Base-by-base conservation (phyloP, 257 asterid genomes). In the Vinca minor region DNA sequence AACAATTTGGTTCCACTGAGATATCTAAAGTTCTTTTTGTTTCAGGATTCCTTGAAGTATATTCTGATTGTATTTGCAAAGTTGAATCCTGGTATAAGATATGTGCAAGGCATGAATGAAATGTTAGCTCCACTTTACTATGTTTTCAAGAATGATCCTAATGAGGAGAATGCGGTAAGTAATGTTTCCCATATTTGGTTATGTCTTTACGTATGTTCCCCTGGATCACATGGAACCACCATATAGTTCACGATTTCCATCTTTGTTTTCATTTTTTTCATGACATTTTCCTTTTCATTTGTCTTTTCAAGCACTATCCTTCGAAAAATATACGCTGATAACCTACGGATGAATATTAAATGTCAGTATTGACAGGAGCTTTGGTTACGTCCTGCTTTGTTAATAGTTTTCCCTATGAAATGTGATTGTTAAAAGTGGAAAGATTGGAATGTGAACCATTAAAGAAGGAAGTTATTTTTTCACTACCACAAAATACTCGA, bases 21-120 rank as follows among this genome's bases (percentile, higher is more conserved):
- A 55, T 65, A 59, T n/a, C 29, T 62, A 8, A 15, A 55, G 4
- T 29, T 23, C 53, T 29, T 67, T 62, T 70, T 47, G 62, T 71
- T 76, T 68, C 84, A 92, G 98, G 96, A 85, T 72, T 82, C 96
- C 42, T 75, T 92, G 75, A 81, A 73, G 77, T 74, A 69, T 74
- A 85, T 88, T 72, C 76, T 88, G 78, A 83, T 83, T 69, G 64
- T 91, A 65, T 91, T 83, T 78, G 98, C 98, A 23, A 91, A 91
- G 82, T 74, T 91, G 77, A 91, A 91, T 79, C 98, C 98, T 41
- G 96, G 98, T 70, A 87, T 91, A 79, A 82, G 95, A 92, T 92
- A 92, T 34, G 98, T 92, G 69, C 98, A 91, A 83, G 98, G 98
- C 78, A 91, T 91, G 98, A 91, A 91, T 79, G 98, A 92, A 84